Percentiles rank a stretch among this genome's conserved stretches.
Evolutionary conservation across 2,329 filamentous ascomycete species (phyloP).

Genomic region (Pseudophaeomoniella oleicola): DNA sequence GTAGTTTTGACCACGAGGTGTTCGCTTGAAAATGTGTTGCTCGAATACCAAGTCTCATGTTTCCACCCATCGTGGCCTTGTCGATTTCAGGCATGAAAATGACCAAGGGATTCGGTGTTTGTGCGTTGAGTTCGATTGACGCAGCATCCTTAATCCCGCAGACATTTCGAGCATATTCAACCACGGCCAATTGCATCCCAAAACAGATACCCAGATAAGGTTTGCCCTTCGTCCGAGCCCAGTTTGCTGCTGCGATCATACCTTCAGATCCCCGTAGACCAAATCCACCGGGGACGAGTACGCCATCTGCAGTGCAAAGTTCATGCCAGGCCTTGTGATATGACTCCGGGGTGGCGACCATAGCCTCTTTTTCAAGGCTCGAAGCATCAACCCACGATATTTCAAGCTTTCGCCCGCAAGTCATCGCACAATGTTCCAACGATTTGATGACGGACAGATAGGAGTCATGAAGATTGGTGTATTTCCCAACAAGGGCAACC

Average conservation of each 20-base stretch:
- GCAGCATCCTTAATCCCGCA: conserved; percentile 46
- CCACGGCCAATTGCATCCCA: conserved; percentile 83
- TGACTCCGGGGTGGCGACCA: conserved; percentile 48
- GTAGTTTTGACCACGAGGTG: conserved; percentile 65
- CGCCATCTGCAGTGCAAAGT: conserved; percentile 51
- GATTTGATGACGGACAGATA: conserved; percentile 77
- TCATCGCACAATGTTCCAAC: conserved; percentile 84
- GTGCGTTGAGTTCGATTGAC: conserved; percentile 39
- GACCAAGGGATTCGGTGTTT: conserved; percentile 54
- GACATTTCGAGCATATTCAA: conserved; percentile 71
- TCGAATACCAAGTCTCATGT: conserved; percentile 70
- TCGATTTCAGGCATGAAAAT: conserved; percentile 88
- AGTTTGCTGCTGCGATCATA: conserved; percentile 78
- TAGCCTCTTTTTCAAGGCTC: conserved; percentile 57
- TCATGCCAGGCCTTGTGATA: conserved; percentile 80
- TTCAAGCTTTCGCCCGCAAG: conserved; percentile 62
- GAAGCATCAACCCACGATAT: conserved; percentile 75
- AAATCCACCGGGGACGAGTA: conserved; percentile 52
- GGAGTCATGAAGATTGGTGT: conserved; percentile 68
- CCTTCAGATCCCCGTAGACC: conserved; percentile 71
- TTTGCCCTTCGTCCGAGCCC: conserved; percentile 66
- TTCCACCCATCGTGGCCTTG: conserved; percentile 64
- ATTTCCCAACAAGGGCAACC: conserved; percentile 88
- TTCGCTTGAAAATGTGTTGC: conserved; percentile 60
- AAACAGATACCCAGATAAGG: conserved; percentile 85